Base-by-base conservation (phyloP, 1,284 basidiomycete genomes). In the Cystobasidiaceae sp. region DNA sequence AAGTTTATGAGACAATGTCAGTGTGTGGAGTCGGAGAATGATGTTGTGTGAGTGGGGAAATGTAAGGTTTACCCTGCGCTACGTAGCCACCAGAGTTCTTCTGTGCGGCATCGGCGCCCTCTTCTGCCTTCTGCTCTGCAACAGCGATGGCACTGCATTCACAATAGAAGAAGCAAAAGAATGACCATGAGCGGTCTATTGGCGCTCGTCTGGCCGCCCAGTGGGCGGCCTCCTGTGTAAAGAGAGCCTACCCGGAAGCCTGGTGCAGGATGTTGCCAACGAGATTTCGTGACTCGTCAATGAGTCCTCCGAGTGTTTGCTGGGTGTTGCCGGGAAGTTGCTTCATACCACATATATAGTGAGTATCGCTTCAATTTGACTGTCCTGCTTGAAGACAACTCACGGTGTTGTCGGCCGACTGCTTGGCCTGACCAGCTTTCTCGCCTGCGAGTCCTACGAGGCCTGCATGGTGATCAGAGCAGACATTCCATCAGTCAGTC, bases 281-380 rank as follows among this genome's bases (percentile, higher is more conserved):
- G 27, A 64, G 43, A 27, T 64, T 64, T 4, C 62, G 39, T 2
- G 51, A 48, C 44, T 64, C 62, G 30, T 64, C 52, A 32, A 64
- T 45, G n/a, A 64, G 62, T 8, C 62, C 62, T 49, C 62, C 62
- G 30, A 64, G 43, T 23, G 62, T 64, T 28, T 64, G 62, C n/a
- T n/a, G 32, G 11, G 52, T 64, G 51, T 57, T 64, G 32, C 62
- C 62, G 30, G 62, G 62, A 6, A 64, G 62, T 46, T 64, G 52
- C 58, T 60, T 19, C 21, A 48, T 1, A 9, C 28, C 25, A 11
- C 17, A 28, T 39, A 25, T 7, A 17, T 17, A 23, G 5, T 41
- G 19, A 41, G 39, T 4, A 4, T 41, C 39, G 15, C 19, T 41
- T 15, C 39, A 15, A 15, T 41, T 41, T 3, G 15, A 41, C 19